These are phyloP conservation scores for Oryza australiensis DNA, from an alignment of 176 grass and related monocot species.

Conservation along the genomic window DNA sequence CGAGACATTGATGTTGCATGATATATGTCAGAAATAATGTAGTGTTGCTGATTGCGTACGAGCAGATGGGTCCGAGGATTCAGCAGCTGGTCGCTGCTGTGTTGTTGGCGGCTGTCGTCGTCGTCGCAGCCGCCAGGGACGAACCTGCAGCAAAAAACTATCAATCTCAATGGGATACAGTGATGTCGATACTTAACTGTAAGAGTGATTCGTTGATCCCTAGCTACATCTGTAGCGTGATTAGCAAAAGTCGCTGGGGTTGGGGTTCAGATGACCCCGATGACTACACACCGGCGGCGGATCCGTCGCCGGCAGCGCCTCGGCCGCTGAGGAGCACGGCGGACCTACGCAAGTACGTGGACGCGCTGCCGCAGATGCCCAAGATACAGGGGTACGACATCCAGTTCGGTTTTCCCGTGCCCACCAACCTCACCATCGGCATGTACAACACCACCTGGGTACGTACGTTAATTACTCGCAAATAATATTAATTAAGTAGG, in stretches of 20 bases:
- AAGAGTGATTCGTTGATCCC: not conserved
- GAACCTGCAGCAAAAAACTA: not conserved
- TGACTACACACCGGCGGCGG: not conserved
- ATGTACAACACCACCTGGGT: slow-evolving; percentile 60
- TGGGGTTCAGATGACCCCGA: not conserved
- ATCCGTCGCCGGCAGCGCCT: no score
- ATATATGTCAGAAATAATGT: no score
- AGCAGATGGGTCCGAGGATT: not conserved
- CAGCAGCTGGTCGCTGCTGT: not conserved
- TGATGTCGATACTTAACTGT: not conserved
- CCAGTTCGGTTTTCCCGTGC: not conserved
- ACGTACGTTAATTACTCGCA: not conserved
- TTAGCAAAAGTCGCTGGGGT: not conserved
- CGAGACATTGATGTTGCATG: no score
- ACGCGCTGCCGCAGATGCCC: slow-evolving; percentile 57
- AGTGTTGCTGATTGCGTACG: not conserved
- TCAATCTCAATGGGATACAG: not conserved
- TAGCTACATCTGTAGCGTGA: not conserved
- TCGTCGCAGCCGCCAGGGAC: not conserved
- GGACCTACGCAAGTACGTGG: slow-evolving; percentile 33
- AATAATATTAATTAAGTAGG: no score
- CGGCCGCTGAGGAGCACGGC: no score
- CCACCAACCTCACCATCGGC: slow-evolving; percentile 60
- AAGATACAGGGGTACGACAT: slow-evolving; percentile 41
- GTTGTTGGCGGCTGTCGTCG: not conserved